Conservation (phyloP, 1,139 yeast species). For the Candida buenavistaensis region DNA sequence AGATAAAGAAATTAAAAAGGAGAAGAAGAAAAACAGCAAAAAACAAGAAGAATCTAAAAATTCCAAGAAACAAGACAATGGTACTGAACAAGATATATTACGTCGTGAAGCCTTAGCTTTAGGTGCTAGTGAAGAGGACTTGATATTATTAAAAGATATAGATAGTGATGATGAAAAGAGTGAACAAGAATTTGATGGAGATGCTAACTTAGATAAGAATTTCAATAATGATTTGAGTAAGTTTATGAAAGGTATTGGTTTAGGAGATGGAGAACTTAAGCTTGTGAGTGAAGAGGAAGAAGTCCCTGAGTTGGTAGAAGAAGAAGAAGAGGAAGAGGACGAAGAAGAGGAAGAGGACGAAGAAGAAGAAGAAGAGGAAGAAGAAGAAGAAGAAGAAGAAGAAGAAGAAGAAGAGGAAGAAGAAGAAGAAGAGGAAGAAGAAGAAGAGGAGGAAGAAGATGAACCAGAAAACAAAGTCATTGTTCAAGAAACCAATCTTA, state of each 20-base stretch:
- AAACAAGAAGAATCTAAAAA: constrained; percentile 16
- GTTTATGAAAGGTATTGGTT: constrained; percentile 71
- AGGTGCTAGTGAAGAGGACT: constrained; percentile 72
- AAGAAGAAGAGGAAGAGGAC: constrained; percentile 27
- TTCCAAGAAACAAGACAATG: constrained; percentile 14
- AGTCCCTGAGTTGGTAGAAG: constrained; percentile 25
- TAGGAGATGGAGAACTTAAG: constrained; percentile 42
- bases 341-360: constrained; percentile 27
- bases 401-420: constrained; percentile 16
- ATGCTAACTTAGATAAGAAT: constrained; percentile 40
- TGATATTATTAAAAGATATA: constrained; percentile 51
- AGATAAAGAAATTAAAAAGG: constrained; percentile 6
- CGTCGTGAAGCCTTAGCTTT: constrained; percentile 68
- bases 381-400: constrained; percentile 21
- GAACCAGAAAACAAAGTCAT: constrained; percentile 19
- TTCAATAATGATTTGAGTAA: constrained; percentile 59
- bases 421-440: constrained; percentile 18
- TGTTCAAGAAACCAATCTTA: constrained; percentile 20
- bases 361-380: constrained; percentile 22
- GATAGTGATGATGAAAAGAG: constrained; percentile 50
- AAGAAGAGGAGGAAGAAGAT: constrained; percentile 20
- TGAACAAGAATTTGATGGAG: constrained; percentile 60
- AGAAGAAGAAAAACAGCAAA: constrained; percentile 16
- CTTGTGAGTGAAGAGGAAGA: constrained; percentile 36
- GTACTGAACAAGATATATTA: constrained; percentile 33